Percentiles rank a stretch among this genome's conserved stretches.
Evolutionary conservation across 768 basidiomycete species (phyloP).

Genomic region (Boletus rex-veris): DNA sequence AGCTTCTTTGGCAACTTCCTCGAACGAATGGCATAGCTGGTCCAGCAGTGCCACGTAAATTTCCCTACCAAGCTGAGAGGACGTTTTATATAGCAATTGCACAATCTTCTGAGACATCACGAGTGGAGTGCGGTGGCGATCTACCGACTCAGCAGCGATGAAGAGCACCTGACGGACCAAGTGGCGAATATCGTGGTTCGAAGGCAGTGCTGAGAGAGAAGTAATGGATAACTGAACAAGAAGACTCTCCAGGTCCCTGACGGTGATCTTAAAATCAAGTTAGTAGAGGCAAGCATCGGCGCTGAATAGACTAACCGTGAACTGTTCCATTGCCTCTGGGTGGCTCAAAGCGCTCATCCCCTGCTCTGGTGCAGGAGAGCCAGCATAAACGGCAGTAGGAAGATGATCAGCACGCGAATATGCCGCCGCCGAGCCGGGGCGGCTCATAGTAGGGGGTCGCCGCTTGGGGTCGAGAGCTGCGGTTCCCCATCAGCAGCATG

Average conservation of each 20-base stretch:
- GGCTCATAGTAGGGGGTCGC: conserved; percentile 45
- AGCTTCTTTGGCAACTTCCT: conserved; percentile 94
- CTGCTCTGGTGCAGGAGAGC: conserved; percentile 63
- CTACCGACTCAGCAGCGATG: conserved; percentile 74
- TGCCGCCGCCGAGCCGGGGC: conserved; percentile 69
- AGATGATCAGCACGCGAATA: conserved; percentile 50
- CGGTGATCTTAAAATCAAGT: conserved; percentile 18
- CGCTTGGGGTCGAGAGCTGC: conserved; percentile 57
- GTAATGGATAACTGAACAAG: conserved; percentile 72
- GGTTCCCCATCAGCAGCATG: conserved; percentile 11
- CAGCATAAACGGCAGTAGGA: conserved; percentile 46
- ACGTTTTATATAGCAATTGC: conserved; percentile 88
- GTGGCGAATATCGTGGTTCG: conserved; percentile 83
- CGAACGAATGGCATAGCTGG: conserved; percentile 82
- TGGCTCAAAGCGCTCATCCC: conserved; percentile 52
- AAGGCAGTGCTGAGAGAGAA: conserved; percentile 66
- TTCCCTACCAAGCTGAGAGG: conserved; percentile 82
- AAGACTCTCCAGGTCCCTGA: conserved; percentile 74
- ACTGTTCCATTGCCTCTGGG: conserved; percentile 86
- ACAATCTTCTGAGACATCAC: conserved; percentile 97
- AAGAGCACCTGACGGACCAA: conserved; percentile 80
- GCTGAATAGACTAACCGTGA: conserved; percentile 49
- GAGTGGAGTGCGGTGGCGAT: conserved; percentile 83
- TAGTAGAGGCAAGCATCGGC: neutral
- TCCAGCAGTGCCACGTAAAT: conserved; percentile 89